phyloP scores from a whole-genome alignment of 208 protist species.

The Porcisia hertigi region DNA sequence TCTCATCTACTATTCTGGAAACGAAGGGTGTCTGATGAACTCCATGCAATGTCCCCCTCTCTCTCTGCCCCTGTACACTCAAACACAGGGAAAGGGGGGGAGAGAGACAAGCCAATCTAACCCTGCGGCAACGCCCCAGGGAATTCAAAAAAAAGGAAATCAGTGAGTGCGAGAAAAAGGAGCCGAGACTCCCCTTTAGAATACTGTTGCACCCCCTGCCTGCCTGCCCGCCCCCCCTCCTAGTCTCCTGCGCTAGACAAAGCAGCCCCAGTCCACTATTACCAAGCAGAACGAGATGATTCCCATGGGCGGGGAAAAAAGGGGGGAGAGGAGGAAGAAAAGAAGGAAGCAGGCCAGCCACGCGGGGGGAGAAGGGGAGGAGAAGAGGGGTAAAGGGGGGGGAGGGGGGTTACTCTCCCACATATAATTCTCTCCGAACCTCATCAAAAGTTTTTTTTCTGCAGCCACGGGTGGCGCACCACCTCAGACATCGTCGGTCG shows the following conservation, averaged over 20 bases:
- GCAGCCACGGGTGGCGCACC: constrained; percentile 69
- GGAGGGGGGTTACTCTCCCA: not conserved
- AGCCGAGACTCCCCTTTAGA: not conserved
- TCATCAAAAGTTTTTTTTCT: constrained; percentile 20
- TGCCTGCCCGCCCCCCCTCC: too few species aligned
- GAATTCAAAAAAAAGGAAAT: not conserved
- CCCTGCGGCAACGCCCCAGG: not conserved
- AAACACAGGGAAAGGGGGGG: not conserved
- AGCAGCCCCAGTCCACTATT: too few species aligned
- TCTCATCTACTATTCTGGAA: too few species aligned
- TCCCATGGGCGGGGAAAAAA: not conserved
- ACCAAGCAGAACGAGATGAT: too few species aligned
- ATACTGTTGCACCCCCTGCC: too few species aligned
- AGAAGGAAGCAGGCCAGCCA: not conserved
- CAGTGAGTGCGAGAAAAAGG: not conserved
- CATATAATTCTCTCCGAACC: not conserved
- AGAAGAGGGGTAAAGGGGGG: not conserved
- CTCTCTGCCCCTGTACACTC: not conserved
- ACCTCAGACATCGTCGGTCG: constrained; percentile 67
- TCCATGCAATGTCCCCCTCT: not conserved
- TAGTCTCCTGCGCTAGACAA: too few species aligned
- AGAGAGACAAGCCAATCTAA: not conserved
- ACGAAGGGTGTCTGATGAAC: too few species aligned
- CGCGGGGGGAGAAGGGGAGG: not conserved
- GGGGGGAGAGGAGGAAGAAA: not conserved